These are phyloP conservation scores for Debaryomyces singareniensis DNA, from an alignment of 1,139 yeast genomes.

Conservation along the genomic window DNA sequence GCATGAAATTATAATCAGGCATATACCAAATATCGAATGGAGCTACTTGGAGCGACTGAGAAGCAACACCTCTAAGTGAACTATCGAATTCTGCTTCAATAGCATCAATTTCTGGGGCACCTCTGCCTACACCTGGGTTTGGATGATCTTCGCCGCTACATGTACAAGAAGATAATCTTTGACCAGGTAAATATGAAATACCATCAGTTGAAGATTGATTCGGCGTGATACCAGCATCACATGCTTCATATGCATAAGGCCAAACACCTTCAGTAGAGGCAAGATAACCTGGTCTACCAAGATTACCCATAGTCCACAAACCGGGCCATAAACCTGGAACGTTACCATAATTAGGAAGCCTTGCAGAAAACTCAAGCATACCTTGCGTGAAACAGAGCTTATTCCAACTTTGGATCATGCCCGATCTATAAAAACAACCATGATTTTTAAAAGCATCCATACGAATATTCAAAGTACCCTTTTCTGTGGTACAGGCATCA, in stretches of 20 bases:
- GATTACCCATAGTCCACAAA: constrained; percentile 80
- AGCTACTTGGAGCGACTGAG: constrained; percentile 80
- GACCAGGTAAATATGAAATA: constrained; percentile 73
- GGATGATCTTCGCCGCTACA: constrained; percentile 79
- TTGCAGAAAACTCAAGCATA: constrained; percentile 58
- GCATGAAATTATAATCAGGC: constrained; percentile 71
- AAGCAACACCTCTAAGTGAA: constrained; percentile 50
- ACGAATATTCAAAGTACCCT: constrained; percentile 59
- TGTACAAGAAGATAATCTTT: constrained; percentile 60
- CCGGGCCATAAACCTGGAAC: constrained; percentile 86
- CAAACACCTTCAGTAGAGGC: constrained; percentile 82
- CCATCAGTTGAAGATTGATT: constrained; percentile 83
- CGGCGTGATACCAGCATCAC: constrained; percentile 89
- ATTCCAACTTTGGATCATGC: constrained; percentile 85
- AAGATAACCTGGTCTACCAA: constrained; percentile 77
- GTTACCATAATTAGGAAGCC: constrained; percentile 64
- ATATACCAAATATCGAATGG: constrained; percentile 83
- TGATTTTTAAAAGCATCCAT: constrained; percentile 74
- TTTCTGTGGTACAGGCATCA: constrained; percentile 64
- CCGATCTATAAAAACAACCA: constrained; percentile 69
- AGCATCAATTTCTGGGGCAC: constrained; percentile 87
- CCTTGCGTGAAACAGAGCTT: constrained; percentile 79
- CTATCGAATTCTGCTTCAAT: constrained; percentile 67
- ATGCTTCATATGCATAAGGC: constrained; percentile 79
- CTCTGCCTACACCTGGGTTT: constrained; percentile 71